These are phyloP conservation scores for Chaetoceros tenuissimus DNA, from an alignment of 108 stramenopile species.

Conservation along the genomic window DNA sequence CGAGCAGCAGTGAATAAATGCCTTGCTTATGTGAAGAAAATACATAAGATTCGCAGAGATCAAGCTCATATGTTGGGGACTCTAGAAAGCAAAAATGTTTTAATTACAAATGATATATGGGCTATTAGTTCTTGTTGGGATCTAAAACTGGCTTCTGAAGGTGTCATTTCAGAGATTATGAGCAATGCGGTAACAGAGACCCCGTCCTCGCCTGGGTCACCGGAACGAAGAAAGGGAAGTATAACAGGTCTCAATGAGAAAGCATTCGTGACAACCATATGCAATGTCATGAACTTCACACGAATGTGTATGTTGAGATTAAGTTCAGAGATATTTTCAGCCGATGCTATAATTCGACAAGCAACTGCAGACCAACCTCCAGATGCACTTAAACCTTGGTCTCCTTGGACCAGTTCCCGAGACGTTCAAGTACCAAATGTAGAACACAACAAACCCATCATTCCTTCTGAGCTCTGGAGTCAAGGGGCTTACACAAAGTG, in stretches of 20 bases:
- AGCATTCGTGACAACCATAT: background rate
- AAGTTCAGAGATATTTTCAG: background rate
- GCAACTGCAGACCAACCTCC: conserved; percentile 26
- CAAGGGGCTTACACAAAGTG: background rate
- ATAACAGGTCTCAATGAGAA: background rate
- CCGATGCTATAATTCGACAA: conserved; percentile 15
- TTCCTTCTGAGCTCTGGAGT: background rate
- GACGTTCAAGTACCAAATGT: background rate
- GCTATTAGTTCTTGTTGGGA: conserved; percentile 70
- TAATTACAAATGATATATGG: conserved; percentile 48
- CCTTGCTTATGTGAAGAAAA: conserved; percentile 38
- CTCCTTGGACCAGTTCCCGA: conserved; percentile 31
- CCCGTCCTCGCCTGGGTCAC: too few relatives aligned
- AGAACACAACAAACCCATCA: background rate
- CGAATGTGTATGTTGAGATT: background rate
- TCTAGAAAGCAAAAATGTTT: too few relatives aligned
- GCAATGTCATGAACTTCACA: background rate
- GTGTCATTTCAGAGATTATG: too few relatives aligned
- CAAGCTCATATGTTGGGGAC: too few relatives aligned
- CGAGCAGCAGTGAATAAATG: conserved; percentile 47
- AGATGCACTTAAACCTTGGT: conserved; percentile 49
- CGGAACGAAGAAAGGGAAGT: too few relatives aligned
- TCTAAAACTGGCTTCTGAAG: conserved; percentile 41
- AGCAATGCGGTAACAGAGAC: too few relatives aligned
- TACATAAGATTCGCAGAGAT: conserved; percentile 16